Evolutionary conservation across 2,329 filamentous ascomycete genomes (phyloP).

Genomic region (Ophiocordyceps australis): DNA sequence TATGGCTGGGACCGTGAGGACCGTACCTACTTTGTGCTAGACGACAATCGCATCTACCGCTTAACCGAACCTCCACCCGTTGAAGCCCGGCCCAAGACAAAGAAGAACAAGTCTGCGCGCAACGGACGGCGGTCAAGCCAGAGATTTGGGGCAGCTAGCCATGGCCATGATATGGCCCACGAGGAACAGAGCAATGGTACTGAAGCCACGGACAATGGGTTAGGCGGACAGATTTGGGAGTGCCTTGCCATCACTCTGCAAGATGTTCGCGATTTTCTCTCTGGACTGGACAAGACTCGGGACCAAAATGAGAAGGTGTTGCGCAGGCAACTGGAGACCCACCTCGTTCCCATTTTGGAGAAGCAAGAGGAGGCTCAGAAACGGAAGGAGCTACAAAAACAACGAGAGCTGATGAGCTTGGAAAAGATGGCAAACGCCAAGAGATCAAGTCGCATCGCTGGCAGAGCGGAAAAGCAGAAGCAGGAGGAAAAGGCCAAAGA

Average conservation of each 20-base stretch:
- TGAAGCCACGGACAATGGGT: conserved; percentile 27
- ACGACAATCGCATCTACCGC: conserved; percentile 87
- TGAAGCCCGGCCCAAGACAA: conserved; percentile 46
- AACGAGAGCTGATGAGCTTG: conserved; percentile 64
- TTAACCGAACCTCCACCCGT: conserved; percentile 53
- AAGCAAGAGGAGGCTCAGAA: conserved; percentile 61
- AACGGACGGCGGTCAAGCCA: conserved; percentile 51
- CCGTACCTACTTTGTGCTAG: conserved; percentile 73
- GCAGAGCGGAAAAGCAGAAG: conserved; percentile 61
- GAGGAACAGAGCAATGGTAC: conserved; percentile 8
- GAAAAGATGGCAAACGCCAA: conserved; percentile 89
- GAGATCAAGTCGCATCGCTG: conserved; percentile 74
- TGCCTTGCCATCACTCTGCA: conserved; percentile 68
- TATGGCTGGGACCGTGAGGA: conserved; percentile 82
- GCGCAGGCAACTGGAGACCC: conserved; percentile 50
- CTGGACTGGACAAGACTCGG: conserved; percentile 53
- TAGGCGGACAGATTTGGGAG: conserved; percentile 74
- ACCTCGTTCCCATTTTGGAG: conserved; percentile 72
- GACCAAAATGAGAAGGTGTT: conserved; percentile 76
- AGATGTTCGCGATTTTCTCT: conserved; percentile 58
- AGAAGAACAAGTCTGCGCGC: conserved; percentile 32
- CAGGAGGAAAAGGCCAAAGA: conserved; percentile 54
- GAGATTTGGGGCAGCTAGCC: conserved; percentile 47
- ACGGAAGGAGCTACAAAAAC: conserved; percentile 44
- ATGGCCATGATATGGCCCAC: conserved; percentile 26